Base-by-base conservation (phyloP, 768 basidiomycete species). In the Phlebiopsis gigantea region DNA sequence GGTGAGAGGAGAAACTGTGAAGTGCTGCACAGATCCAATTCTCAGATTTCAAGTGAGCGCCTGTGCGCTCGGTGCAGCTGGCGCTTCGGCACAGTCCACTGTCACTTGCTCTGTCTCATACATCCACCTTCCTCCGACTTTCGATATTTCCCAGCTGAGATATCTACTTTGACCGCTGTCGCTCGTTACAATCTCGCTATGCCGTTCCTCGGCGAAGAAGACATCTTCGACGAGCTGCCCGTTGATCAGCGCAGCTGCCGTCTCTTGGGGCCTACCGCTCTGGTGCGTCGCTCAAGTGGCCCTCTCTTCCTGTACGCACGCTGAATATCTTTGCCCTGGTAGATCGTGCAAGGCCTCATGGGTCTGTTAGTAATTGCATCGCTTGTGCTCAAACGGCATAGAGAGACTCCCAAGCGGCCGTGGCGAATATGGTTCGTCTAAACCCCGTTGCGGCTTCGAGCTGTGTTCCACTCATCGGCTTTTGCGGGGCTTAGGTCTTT, bases 361-460 rank as follows among this genome's bases (percentile, higher is more conserved):
- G 96, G 93, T n/a, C 70, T 93, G 17, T 72, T 98, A 28, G 94
- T 96, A n/a, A 78, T 98, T 29, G 76, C 85, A 17, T 93, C 92
- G 2, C 76, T 98, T 46, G 80, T 98, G 4, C 85, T 85, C 66
- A 98, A 98, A 69, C 78, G 96, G 56, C 89, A 95, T 56, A 76
- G 90, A 62, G 96, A 98, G 73, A 76, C 79, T 25, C 85, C 85
- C 15, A 91, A 85, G 68, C 82, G 96, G 26, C 89, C 86, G 19
- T 98, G 96, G 96, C 77, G 80, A 63, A 96, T 97, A 73, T 98
- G 96, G 93, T 88, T 63, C 57, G 82, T 61, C 57, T 50, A 30
- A 46, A 2, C 29, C 19, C 24, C 10, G 47, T 30, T 34, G 31
- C 42, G 21, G 31, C 15, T 14, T 28, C 14, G 30, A 29, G 30